Conservation (phyloP, 768 basidiomycete species). For the Amanita thiersii region DNA sequence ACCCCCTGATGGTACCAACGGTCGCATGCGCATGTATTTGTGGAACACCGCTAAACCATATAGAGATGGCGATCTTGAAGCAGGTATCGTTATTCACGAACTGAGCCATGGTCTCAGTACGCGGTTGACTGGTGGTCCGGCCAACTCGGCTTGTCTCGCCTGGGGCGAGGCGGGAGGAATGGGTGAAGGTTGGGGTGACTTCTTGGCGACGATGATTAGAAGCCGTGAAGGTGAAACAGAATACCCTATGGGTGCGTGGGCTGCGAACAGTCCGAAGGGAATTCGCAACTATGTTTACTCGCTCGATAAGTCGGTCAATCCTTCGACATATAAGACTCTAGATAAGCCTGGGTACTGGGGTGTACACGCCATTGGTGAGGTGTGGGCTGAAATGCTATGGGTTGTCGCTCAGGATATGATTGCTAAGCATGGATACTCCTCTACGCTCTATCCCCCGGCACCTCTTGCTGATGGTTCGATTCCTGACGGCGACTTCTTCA, state of each 20-base stretch:
- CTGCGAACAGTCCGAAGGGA: slow-evolving; percentile 65
- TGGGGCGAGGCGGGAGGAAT: slow-evolving; percentile 97
- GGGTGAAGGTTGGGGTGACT: slow-evolving; percentile 98
- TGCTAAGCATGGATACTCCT: slow-evolving; percentile 72
- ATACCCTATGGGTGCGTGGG: slow-evolving; percentile 94
- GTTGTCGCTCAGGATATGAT: slow-evolving; percentile 69
- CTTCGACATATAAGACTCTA: slow-evolving; percentile 89
- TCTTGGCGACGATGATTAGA: slow-evolving; percentile 81
- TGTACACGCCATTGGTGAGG: slow-evolving; percentile 87
- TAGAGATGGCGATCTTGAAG: slow-evolving; percentile 92
- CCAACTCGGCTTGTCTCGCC: slow-evolving; percentile 87
- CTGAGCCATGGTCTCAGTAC: slow-evolving; percentile 86
- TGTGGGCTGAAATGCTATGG: slow-evolving; percentile 93
- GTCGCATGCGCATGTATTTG: slow-evolving; percentile 92
- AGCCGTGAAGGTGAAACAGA: slow-evolving; percentile 68
- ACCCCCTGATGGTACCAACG: slow-evolving; percentile 77
- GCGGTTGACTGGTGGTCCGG: slow-evolving; percentile 88
- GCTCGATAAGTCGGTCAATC: slow-evolving; percentile 65
- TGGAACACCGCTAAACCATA: slow-evolving; percentile 91
- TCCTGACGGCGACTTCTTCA: slow-evolving; percentile 73
- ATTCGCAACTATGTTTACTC: slow-evolving; percentile 91
- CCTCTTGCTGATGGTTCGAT: slow-evolving; percentile 55
- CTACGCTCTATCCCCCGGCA: slow-evolving; percentile 74
- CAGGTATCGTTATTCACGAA: slow-evolving; percentile 95
- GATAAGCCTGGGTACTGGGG: slow-evolving; percentile 94